Conservation (phyloP, 768 basidiomycete genomes). For the Termitomyces sp. region DNA sequence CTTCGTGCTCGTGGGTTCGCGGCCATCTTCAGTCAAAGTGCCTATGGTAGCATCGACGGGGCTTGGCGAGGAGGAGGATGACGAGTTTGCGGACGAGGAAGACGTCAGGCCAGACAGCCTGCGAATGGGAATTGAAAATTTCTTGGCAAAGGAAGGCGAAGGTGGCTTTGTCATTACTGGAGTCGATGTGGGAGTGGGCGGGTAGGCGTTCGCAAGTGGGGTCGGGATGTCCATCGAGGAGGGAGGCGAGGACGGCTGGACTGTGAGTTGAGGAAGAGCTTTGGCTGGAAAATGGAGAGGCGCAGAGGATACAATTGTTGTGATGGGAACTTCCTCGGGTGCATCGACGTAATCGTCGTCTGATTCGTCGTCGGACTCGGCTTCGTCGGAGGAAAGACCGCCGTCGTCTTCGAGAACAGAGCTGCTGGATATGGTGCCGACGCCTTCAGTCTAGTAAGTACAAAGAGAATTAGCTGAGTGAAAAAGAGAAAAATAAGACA, state of each 20-base stretch:
- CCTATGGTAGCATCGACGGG: not conserved
- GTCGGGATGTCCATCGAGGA: not conserved
- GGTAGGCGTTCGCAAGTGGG: not conserved
- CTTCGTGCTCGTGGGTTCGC: not conserved
- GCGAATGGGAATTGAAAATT: not conserved
- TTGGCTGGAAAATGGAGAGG: not conserved
- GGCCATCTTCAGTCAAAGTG: not conserved
- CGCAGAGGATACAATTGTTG: not conserved
- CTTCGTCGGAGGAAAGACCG: conserved; percentile 51
- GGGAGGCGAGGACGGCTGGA: conserved; percentile 7
- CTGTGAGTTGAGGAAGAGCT: not conserved
- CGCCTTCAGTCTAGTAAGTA: conserved; percentile 65
- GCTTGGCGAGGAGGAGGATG: not conserved
- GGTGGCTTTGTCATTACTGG: not conserved
- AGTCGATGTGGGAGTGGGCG: not conserved
- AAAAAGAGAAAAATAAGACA: conserved; percentile 21
- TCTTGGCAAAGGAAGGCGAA: not conserved
- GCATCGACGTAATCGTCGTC: not conserved
- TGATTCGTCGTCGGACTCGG: conserved; percentile 21
- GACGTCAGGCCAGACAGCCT: not conserved
- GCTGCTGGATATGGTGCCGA: conserved; percentile 76
- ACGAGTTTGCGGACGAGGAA: not conserved
- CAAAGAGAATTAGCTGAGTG: not conserved
- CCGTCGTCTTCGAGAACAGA: conserved; percentile 73
- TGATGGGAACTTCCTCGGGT: not conserved